phyloP scores from a whole-genome alignment of 192 early-diverging fungal genomes.

The Polychytrium aggregatum region DNA sequence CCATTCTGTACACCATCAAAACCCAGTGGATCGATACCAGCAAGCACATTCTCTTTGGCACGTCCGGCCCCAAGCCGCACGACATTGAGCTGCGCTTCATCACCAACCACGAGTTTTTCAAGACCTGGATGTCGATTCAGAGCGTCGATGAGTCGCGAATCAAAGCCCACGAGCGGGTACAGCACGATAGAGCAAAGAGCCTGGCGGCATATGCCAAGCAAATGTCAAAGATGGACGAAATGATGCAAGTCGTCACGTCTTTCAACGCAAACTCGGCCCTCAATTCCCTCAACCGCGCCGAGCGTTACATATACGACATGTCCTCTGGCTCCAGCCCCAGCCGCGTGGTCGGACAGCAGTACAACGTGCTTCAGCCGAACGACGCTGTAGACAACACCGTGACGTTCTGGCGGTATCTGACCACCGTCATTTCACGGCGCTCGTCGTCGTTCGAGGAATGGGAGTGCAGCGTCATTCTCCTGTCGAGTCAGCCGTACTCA shows the following conservation, averaged over 20 bases:
- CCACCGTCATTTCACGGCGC: conserved; percentile 19
- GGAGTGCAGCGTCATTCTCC: conserved; percentile 23
- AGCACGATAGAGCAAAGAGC: conserved; percentile 5
- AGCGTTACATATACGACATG: no score
- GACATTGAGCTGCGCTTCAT: conserved; percentile 37
- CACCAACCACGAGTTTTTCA: conserved; percentile 36
- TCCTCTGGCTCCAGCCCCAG: neutral
- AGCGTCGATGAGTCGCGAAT: conserved; percentile 19
- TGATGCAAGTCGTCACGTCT: no score
- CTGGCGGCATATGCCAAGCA: no score
- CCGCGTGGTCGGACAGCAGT: no score
- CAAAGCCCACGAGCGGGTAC: no score
- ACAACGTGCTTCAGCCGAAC: no score
- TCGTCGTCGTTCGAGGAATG: conserved; percentile 20
- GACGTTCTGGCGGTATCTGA: conserved; percentile 34
- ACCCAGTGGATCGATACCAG: conserved; percentile 10
- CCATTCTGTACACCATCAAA: conserved; percentile 39
- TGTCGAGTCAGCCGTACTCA: no score
- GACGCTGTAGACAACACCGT: neutral
- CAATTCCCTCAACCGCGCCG: no score
- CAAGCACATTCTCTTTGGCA: conserved; percentile 1
- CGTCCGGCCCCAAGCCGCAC: conserved; percentile 12
- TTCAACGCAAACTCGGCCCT: no score
- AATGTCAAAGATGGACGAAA: no score
- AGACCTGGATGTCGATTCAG: conserved; percentile 32